These are phyloP conservation scores for Pseudocercospora macadamiae DNA, from an alignment of 2,329 filamentous ascomycete genomes.

Conservation along the genomic window DNA sequence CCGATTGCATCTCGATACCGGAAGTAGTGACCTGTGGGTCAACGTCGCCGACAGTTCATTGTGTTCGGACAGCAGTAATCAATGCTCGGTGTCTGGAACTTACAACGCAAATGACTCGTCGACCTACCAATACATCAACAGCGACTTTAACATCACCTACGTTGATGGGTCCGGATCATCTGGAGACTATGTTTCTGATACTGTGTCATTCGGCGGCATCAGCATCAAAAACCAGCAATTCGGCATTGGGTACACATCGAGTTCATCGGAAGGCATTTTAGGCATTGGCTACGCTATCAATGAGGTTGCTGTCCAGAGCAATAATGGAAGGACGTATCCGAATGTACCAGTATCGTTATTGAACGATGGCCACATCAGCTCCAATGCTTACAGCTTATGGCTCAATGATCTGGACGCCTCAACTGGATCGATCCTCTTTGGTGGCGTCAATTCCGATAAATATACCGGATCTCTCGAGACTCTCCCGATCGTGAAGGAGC, in stretches of 20 bases:
- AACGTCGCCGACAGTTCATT: slow-evolving; percentile 66
- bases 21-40: slow-evolving; percentile 66
- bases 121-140: slow-evolving; percentile 73
- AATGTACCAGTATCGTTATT: slow-evolving; percentile 69
- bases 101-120: slow-evolving; percentile 74
- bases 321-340: slow-evolving; percentile 51
- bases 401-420: slow-evolving; percentile 62
- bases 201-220: slow-evolving; percentile 61
- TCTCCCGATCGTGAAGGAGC: slow-evolving; percentile 60
- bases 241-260: slow-evolving; percentile 69
- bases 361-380: slow-evolving; percentile 62
- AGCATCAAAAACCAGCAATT: slow-evolving; percentile 66
- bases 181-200: slow-evolving; percentile 82
- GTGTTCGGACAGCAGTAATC: slow-evolving; percentile 53
- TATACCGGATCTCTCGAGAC: slow-evolving; percentile 66
- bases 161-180: slow-evolving; percentile 76
- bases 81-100: slow-evolving; percentile 65
- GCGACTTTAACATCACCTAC: slow-evolving; percentile 84
- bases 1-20: slow-evolving; percentile 63
- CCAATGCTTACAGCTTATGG: slow-evolving; percentile 71
- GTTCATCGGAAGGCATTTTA: slow-evolving; percentile 69
- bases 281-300: slow-evolving; percentile 82
- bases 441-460: slow-evolving; percentile 77
- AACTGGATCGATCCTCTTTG: slow-evolving; percentile 74
- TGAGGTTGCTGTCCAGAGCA: slow-evolving; percentile 71